Percentiles rank a stretch among this genome's conserved stretches.
These are phyloP conservation scores for Moricandia moricandioides DNA, from an alignment of 345 rosid genomes.

Conservation along the genomic window DNA sequence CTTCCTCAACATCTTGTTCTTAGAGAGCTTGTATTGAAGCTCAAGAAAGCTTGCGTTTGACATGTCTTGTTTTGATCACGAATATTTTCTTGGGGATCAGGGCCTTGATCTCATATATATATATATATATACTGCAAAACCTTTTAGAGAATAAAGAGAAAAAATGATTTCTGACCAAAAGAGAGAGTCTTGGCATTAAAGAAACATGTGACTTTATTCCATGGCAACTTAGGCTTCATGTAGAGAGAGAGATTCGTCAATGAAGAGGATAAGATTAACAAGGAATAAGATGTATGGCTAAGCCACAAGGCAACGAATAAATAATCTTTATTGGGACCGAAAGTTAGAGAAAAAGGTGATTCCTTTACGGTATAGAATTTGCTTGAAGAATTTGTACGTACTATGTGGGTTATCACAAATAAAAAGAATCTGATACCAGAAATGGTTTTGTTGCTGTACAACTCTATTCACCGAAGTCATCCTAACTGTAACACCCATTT, in stretches of 20 bases:
- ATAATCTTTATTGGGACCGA: conserved; percentile 6
- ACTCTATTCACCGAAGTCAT: neutral
- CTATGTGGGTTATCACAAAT: neutral
- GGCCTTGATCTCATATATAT: neutral
- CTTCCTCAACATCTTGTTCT: conserved; percentile 50
- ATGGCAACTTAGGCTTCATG: conserved; percentile 5
- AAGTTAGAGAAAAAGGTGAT: conserved; percentile 3
- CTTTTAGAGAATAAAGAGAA: neutral
- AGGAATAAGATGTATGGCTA: conserved; percentile 6
- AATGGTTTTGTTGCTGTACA: neutral
- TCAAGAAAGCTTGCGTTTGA: conserved; percentile 58
- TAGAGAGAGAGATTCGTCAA: conserved; percentile 13
- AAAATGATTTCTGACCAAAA: neutral
- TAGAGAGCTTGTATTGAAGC: conserved; percentile 68
- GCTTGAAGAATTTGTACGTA: neutral
- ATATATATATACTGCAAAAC: conserved; percentile 1
- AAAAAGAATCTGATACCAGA: conserved; percentile 1
- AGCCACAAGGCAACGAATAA: neutral
- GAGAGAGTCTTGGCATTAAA: conserved; percentile 16
- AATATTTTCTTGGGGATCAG: neutral
- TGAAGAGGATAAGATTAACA: conserved; percentile 17
- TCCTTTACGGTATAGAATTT: neutral
- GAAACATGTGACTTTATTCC: conserved; percentile 28
- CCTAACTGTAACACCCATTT: too few species aligned
- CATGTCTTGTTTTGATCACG: conserved; percentile 35